phyloP scores from a whole-genome alignment of 2,329 filamentous ascomycete species.

The Pleomassaria siparia region DNA sequence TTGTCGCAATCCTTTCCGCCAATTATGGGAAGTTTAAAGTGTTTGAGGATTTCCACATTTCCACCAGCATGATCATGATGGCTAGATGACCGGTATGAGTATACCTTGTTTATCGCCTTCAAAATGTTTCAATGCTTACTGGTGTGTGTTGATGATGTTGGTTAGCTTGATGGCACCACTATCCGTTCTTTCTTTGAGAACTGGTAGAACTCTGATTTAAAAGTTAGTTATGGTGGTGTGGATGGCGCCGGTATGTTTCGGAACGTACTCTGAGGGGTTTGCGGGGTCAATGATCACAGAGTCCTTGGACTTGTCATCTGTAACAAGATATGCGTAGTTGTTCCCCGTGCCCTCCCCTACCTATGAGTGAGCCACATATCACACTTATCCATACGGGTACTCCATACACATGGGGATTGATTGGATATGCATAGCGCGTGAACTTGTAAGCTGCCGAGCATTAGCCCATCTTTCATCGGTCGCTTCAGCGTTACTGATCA shows the following conservation, averaged over 20 bases:
- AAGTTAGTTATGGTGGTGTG: not conserved
- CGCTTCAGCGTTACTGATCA: not conserved
- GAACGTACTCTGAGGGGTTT: constrained; percentile 70
- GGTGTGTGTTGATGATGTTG: constrained; percentile 94
- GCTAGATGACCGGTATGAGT: constrained; percentile 49
- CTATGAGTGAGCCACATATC: constrained; percentile 1
- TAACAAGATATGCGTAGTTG: constrained; percentile 76
- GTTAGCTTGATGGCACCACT: constrained; percentile 76
- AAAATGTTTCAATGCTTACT: constrained; percentile 61
- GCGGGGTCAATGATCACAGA: constrained; percentile 75
- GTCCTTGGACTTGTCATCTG: constrained; percentile 53
- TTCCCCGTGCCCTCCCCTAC: constrained; percentile 74
- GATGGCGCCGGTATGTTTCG: not conserved
- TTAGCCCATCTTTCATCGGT: constrained; percentile 26
- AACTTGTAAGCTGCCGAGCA: constrained; percentile 25
- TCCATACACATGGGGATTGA: constrained; percentile 82
- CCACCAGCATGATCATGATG: constrained; percentile 95
- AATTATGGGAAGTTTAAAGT: constrained; percentile 72
- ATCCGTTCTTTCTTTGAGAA: constrained; percentile 72
- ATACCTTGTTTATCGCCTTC: no score
- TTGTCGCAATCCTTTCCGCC: constrained; percentile 83
- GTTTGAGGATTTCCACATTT: constrained; percentile 72
- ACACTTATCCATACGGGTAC: constrained; percentile 17
- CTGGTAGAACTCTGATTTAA: constrained; percentile 57
- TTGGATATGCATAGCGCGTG: constrained; percentile 76